phyloP scores from a whole-genome alignment of 495 filamentous ascomycete species.

The Trichoderma virens region DNA sequence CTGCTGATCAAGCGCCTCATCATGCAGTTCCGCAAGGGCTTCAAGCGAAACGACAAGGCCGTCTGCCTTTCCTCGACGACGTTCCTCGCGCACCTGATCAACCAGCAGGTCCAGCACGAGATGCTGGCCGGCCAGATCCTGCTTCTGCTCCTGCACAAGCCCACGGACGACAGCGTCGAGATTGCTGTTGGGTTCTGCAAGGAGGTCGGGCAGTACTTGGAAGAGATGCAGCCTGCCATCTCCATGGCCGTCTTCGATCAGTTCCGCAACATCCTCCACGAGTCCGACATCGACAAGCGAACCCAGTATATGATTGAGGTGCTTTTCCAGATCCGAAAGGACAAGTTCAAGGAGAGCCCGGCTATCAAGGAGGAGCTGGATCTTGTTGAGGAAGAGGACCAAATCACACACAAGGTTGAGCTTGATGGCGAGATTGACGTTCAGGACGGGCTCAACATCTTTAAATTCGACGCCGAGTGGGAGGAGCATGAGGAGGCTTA shows the following conservation, averaged over 20 bases:
- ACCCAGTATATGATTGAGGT: conserved; percentile 99
- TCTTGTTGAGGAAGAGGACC: conserved; percentile 93
- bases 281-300: conserved; percentile 90
- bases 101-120: conserved; percentile 92
- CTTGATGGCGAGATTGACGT: conserved; percentile 77
- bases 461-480: conserved; percentile 87
- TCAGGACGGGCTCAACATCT: conserved; percentile 83
- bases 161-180: conserved; percentile 96
- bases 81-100: conserved; percentile 91
- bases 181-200: conserved; percentile 88
- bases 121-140: conserved; percentile 87
- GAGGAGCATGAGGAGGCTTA: conserved; percentile 89
- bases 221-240: conserved; percentile 85
- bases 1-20: conserved; percentile 78
- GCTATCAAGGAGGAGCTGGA: conserved; percentile 89
- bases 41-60: conserved; percentile 93
- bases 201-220: conserved; percentile 87
- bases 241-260: conserved; percentile 89
- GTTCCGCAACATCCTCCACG: conserved; percentile 88
- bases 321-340: conserved; percentile 91
- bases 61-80: conserved; percentile 85
- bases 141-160: conserved; percentile 79
- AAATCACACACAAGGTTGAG: conserved; percentile 78
- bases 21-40: conserved; percentile 89
- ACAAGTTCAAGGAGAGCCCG: conserved; percentile 90